A percentile compares a stretch with the other conserved stretches of the same genome.
Conservation (phyloP, 225 moss, liverwort and hornwort genomes). For the Bryoerythrophyllum caledonicum region DNA sequence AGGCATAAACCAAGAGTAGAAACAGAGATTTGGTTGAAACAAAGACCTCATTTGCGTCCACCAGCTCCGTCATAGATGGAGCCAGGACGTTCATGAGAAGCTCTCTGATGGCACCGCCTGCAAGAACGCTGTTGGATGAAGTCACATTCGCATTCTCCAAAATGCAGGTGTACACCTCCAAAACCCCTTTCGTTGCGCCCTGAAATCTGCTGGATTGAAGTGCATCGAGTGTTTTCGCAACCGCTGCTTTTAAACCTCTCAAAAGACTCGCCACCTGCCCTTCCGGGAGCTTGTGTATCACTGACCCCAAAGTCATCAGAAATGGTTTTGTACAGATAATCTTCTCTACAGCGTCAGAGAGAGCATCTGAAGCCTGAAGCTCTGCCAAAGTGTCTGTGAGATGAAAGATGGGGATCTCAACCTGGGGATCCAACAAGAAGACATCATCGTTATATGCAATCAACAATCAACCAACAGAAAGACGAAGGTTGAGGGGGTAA, state of each 20-base stretch:
- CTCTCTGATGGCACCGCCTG: conserved; percentile 58
- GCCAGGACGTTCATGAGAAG: conserved; percentile 61
- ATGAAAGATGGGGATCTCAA: conserved; percentile 77
- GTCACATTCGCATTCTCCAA: conserved; percentile 76
- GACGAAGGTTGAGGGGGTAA: not conserved
- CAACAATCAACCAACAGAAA: conserved; percentile 2
- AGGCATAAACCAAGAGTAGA: conserved; percentile 58
- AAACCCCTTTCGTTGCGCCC: conserved; percentile 53
- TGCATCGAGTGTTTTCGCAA: conserved; percentile 44
- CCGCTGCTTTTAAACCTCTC: conserved; percentile 56
- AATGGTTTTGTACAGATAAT: conserved; percentile 50
- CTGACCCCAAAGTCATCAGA: conserved; percentile 59
- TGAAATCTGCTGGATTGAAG: conserved; percentile 11
- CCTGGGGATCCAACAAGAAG: conserved; percentile 48
- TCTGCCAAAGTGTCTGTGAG: conserved; percentile 61
- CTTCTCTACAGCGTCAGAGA: conserved; percentile 46
- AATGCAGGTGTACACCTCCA: conserved; percentile 66
- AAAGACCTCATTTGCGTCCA: conserved; percentile 49
- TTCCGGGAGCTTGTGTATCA: conserved; percentile 73
- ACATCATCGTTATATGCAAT: conserved; percentile 10
- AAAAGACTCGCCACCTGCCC: conserved; percentile 80
- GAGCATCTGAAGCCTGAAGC: conserved; percentile 33
- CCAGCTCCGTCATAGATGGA: conserved; percentile 52
- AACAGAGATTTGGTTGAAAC: conserved; percentile 35
- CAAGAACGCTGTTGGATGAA: conserved; percentile 62